Evolutionary conservation across 768 basidiomycete genomes (phyloP).

Genomic region (Hypholoma sublateritium): DNA sequence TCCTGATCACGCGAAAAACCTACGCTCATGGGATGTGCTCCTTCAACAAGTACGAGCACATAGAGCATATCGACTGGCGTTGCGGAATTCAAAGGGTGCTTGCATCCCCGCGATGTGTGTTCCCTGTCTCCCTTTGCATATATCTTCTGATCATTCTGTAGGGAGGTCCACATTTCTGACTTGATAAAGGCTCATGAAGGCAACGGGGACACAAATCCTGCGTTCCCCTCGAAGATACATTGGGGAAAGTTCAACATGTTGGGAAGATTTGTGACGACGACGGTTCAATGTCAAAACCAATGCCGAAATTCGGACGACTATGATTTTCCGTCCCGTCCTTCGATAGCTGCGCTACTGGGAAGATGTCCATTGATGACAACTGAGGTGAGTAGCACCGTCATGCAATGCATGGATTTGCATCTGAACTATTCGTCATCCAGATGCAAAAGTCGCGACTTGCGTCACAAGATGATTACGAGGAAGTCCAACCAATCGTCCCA

Average conservation of each 20-base stretch:
- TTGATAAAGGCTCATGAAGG: slow-evolving; percentile 85
- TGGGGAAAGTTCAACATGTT: slow-evolving; percentile 98
- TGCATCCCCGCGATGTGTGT: slow-evolving; percentile 85
- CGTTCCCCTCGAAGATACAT: slow-evolving; percentile 74
- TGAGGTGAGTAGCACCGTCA: slow-evolving; percentile 52
- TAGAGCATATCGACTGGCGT: slow-evolving; percentile 86
- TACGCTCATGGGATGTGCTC: slow-evolving; percentile 82
- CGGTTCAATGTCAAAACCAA: slow-evolving; percentile 75
- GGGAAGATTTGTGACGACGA: slow-evolving; percentile 78
- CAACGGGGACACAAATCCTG: slow-evolving; percentile 68
- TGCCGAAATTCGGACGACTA: slow-evolving; percentile 64
- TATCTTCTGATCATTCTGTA: slow-evolving; percentile 26
- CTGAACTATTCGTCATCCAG: slow-evolving; percentile 29
- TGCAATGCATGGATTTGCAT: neutral
- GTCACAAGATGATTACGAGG: slow-evolving; percentile 48
- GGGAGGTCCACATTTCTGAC: slow-evolving; percentile 91
- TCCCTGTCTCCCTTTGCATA: slow-evolving; percentile 5
- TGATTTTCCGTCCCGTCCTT: slow-evolving; percentile 54
- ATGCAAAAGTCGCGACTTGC: slow-evolving; percentile 68
- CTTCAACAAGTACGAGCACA: slow-evolving; percentile 82
- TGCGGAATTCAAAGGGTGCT: slow-evolving; percentile 81
- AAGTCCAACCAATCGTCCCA: slow-evolving; percentile 28
- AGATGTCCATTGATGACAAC: slow-evolving; percentile 63
- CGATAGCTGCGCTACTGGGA: slow-evolving; percentile 55
- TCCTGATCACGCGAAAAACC: slow-evolving; percentile 71